These are phyloP conservation scores for Rhodomyrtus tomentosa DNA, from an alignment of 345 rosid species.

Conservation along the genomic window DNA sequence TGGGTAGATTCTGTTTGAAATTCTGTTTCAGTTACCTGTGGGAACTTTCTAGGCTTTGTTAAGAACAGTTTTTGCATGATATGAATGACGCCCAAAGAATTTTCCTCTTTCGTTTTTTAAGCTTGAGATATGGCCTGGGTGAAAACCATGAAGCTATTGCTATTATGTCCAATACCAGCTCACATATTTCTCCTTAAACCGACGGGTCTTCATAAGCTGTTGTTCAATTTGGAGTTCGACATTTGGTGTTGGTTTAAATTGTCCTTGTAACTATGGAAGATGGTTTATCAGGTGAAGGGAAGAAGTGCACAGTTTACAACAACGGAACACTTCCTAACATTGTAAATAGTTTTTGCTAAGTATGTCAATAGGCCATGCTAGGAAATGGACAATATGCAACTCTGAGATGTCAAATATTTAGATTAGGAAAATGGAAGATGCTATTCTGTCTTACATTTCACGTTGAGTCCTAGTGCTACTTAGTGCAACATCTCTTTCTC, in stretches of 20 bases:
- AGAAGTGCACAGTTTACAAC: background rate
- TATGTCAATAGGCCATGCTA: background rate
- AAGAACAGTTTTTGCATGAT: background rate
- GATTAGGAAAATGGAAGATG: background rate
- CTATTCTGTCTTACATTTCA: background rate
- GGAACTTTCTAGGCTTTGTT: background rate
- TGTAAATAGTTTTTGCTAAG: background rate
- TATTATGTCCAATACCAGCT: background rate
- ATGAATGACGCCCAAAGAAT: background rate
- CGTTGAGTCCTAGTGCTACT: background rate
- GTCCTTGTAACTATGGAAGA: background rate
- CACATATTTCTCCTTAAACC: background rate
- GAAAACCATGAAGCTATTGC: background rate
- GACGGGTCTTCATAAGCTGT: background rate
- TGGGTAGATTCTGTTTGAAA: background rate
- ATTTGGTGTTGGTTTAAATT: background rate
- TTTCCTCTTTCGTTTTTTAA: background rate
- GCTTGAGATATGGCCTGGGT: background rate
- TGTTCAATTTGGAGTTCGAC: background rate
- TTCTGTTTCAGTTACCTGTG: background rate
- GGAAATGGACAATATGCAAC: background rate
- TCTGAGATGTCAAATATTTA: background rate
- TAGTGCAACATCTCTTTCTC: background rate
- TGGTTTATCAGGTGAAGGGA: background rate
- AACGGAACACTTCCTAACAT: background rate